Conservation (phyloP, 306 rosid species). For the Casuarina equisetifolia region DNA sequence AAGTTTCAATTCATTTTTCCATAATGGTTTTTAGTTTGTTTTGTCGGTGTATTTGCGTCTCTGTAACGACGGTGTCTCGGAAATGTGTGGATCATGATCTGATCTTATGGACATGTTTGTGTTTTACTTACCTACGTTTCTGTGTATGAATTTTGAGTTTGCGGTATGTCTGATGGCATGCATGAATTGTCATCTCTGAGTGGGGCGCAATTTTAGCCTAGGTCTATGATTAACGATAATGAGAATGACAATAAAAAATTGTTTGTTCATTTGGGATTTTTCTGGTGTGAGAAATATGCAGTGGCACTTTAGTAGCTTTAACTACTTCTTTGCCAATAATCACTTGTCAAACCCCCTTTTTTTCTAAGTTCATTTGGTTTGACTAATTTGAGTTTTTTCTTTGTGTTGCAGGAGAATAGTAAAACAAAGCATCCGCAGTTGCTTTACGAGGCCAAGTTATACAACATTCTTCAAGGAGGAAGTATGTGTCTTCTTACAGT, state of each 20-base stretch:
- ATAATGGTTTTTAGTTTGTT: not conserved
- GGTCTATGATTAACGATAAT: not conserved
- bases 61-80: not conserved
- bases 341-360: too few species aligned
- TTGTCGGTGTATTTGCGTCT: not conserved
- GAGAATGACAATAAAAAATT: not conserved
- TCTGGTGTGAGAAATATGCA: not conserved
- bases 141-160: conserved; percentile 23
- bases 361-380: not conserved
- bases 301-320: not conserved
- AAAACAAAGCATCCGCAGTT: conserved; percentile 94
- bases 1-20: conserved; percentile 25
- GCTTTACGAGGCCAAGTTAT: conserved; percentile 90
- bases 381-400: not conserved
- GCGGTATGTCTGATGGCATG: not conserved
- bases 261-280: not conserved
- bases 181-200: not conserved
- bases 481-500: conserved; percentile 52
- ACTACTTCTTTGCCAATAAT: not conserved
- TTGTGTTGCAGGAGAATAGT: conserved; percentile 69
- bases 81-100: not conserved
- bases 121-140: not conserved
- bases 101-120: not conserved
- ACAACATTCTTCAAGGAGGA: conserved; percentile 93
- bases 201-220: not conserved